phyloP scores from a whole-genome alignment of 2,329 filamentous ascomycete genomes.

The Pseudopithomyces maydicus region DNA sequence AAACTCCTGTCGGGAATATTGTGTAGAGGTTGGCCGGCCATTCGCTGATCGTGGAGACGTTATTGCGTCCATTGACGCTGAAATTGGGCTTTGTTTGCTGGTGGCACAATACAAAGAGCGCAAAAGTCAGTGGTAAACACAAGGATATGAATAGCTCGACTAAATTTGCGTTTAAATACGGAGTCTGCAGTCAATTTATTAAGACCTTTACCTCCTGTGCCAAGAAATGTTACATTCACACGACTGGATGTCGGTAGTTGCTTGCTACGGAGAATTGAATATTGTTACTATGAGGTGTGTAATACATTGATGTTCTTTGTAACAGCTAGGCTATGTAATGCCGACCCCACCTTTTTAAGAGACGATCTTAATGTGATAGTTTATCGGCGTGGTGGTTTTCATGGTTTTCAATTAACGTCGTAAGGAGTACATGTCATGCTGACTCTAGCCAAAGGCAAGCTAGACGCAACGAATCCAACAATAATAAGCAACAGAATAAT shows the following conservation, averaged over 20 bases:
- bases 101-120: constrained; percentile 3
- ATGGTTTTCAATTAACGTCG: too few relatives aligned
- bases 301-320: constrained; percentile 62
- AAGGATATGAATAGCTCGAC: constrained; percentile 56
- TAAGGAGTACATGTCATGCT: too few relatives aligned
- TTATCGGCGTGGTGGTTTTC: too few relatives aligned
- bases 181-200: constrained; percentile 46
- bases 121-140: constrained; percentile 55
- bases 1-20: constrained; percentile 40
- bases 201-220: constrained; percentile 62
- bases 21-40: constrained; percentile 56
- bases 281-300: constrained; percentile 68
- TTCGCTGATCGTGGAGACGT: constrained; percentile 52
- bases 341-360: constrained; percentile 53
- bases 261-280: constrained; percentile 65
- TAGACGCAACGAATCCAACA: too few relatives aligned
- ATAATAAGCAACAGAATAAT: too few relatives aligned
- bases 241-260: constrained; percentile 65
- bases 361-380: too few relatives aligned
- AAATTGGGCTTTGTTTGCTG: constrained; percentile 32
- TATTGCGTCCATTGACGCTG: constrained; percentile 52
- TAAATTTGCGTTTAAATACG: constrained; percentile 53
- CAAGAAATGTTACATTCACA: constrained; percentile 63
- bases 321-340: constrained; percentile 58
- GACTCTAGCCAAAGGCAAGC: too few relatives aligned